Base-by-base conservation (phyloP, 2,329 filamentous ascomycete genomes). In the Clonostachys rosea region DNA sequence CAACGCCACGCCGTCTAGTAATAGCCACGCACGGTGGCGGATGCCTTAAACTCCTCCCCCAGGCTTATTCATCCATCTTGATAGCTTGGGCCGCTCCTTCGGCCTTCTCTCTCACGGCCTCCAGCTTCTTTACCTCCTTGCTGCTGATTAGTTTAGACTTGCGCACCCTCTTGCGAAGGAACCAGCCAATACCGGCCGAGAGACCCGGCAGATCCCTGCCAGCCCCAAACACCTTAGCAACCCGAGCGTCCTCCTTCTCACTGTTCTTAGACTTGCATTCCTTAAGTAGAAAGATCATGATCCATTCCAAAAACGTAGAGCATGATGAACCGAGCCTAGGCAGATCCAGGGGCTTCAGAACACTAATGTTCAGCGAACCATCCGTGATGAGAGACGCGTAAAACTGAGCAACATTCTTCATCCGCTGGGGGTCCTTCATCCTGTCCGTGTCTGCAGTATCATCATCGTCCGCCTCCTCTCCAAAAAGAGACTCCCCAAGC, bases 401-500 rank as follows among this genome's bases (percentile, higher is more conserved):
- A 61, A 82, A 70, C 52, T 69, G 76, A 11, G 76, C 78, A 42
- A 77, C 70, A 49, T 81, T 78, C 48, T 72, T 68, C 6, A 81
- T 59, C 33, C 76, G 72, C 14, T 70, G 65, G 49, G 75, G 63
- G 30, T 83, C 81, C 48, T 61, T 66, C 53, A 71, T 65, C 12
- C 65, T 63, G 47, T 73, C 65, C 41, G 69, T 67, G 5, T 72
- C 69, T 13, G 78, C 78, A 13, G 73, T 70, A 20, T 71, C 70
- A 10, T 79, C 79, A 3, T 82, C 79, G 6, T 84, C 81, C 4
- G 75, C 73, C 14, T 77, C 78, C 37, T 83, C 83, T 6, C 81
- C 83, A 41, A 87, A 86, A 35, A 87, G 79, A 3, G 78, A 80
- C 65, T 96, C 91, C n/a, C 91, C 92, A 66, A 96, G 81, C 35